Evolutionary conservation across 2,329 filamentous ascomycete genomes (phyloP).

Genomic region (Alternaria sp.): DNA sequence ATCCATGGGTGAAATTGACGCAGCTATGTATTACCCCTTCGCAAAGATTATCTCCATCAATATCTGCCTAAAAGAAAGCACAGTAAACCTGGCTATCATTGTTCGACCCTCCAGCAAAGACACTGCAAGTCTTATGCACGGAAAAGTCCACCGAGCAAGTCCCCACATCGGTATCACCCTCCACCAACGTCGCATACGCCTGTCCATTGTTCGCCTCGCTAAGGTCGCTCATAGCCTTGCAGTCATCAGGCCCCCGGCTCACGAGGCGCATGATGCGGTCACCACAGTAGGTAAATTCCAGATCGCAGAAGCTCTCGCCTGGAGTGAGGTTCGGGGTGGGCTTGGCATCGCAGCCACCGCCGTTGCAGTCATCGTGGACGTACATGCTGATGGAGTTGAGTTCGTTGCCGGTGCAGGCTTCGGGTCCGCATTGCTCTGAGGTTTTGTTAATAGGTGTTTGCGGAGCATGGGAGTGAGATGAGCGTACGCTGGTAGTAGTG

Average conservation of each 20-base stretch:
- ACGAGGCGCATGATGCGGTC: too few species aligned
- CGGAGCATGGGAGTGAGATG: accelerated
- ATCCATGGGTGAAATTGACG: too few species aligned
- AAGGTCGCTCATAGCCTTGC: neutral
- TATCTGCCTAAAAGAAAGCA: too few species aligned
- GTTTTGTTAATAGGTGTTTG: too few species aligned
- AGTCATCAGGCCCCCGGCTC: too few species aligned
- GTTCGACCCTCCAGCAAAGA: neutral
- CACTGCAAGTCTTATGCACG: neutral
- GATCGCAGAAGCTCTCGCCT: too few species aligned
- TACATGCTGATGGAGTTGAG: neutral
- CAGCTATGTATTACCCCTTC: too few species aligned
- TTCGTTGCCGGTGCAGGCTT: neutral
- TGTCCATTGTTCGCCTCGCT: neutral
- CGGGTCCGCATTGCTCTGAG: neutral
- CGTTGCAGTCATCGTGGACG: neutral
- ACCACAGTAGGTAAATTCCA: too few species aligned
- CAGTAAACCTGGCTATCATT: too few species aligned
- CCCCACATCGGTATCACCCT: neutral
- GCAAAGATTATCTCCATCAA: too few species aligned
- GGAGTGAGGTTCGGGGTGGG: too few species aligned
- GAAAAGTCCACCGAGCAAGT: neutral
- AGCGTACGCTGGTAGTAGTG: neutral
- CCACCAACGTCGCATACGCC: neutral
- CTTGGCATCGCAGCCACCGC: neutral